Base-by-base conservation (phyloP, 2,329 filamentous ascomycete genomes). In the Botrytis hyacinthi region DNA sequence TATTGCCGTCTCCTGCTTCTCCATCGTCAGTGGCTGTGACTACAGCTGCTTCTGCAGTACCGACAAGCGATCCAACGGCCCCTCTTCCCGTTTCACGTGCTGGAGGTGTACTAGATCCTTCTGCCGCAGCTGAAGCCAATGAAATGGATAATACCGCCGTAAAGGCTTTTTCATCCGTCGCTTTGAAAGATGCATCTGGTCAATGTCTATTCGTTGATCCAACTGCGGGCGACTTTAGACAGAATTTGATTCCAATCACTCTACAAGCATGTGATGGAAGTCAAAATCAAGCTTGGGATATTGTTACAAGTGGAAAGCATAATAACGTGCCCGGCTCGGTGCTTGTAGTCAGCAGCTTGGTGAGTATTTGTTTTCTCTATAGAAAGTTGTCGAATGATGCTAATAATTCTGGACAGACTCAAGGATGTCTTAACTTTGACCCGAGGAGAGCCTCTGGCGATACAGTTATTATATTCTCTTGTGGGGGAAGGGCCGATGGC, bases 381-480 rank as follows among this genome's bases (percentile, higher is more conserved):
- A 1, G 22, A 22, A 4, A 29, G n/a, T 54, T 2, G 16, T 60
- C 20, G 16, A 37, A 26, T n/a, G 61, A 37, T 62, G 57, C 44
- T 57, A 40, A 69, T 54, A 48, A 22, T 51, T 26, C 16, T 62
- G n/a, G 3, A 37, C 61, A 84, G 81, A 89, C 87, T 1, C 84
- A 88, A 78, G 87, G 87, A 61, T 90, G 88, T 78, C 81, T 88
- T 77, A 89, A 88, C 81, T 88, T 88, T 74, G 87, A 90, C 75
- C 84, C 85, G 18, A 84, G 87, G 60, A 84, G 87, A 35, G 80
- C 82, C 3, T 81, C 83, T 2, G 87, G 86, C 12, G 85, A 86
- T 76, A 87, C 88, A 77, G 86, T 88, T 29, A 78, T 86, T 61
- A 83, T 90, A 60, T 90, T 89, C 77, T 89, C 87, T 18, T 90